Base-by-base conservation (phyloP, 1,284 basidiomycete species). In the Hypsizygus ulmarius region DNA sequence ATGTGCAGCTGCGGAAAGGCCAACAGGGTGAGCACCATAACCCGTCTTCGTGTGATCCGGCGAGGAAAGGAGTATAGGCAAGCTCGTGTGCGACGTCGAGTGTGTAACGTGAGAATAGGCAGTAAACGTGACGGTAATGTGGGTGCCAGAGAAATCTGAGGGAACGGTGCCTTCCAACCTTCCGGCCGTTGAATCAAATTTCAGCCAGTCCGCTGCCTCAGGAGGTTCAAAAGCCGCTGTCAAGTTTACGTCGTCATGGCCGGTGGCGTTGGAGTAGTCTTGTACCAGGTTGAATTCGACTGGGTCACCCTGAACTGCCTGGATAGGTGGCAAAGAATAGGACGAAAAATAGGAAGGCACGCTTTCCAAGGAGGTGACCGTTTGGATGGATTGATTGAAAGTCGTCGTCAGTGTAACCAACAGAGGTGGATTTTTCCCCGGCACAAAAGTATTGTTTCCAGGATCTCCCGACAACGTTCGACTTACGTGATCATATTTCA, bases 301-400 rank as follows among this genome's bases (percentile, higher is more conserved):
- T 1, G 62, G 51, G 40, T 62, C 71, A 56, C 53, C 81, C 69
- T 52, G 74, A 63, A 50, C 67, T 29, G 74, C 73, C 35, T 75
- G 65, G 45, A 86, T 66, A n/a, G 77, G 68, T 3, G 82, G 78
- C 32, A 91, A 65, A 10, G 69, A 68, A 14, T 77, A 64, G n/a
- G 67, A 56, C 12, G 75, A 75, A 65, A 94, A 93, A 59, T 79
- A 83, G 0, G 89, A 85, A 4, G 84, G 75, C 15, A 83, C 82
- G 18, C 89, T 64, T 11, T 75, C 75, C 44, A 95, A 55, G 4
- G 76, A 70, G 32, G 93, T 67, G 46, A 75, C 81, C 10, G 83
- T 81, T 40, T 75, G 65, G 46, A 87, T 55, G 0, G 81, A 78
- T 61, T 90, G 87, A 60, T 87, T 85, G 60, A 82, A 81, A 30